Conservation (phyloP, 73 alveolate genomes). For the Paramecium biaurelia region DNA sequence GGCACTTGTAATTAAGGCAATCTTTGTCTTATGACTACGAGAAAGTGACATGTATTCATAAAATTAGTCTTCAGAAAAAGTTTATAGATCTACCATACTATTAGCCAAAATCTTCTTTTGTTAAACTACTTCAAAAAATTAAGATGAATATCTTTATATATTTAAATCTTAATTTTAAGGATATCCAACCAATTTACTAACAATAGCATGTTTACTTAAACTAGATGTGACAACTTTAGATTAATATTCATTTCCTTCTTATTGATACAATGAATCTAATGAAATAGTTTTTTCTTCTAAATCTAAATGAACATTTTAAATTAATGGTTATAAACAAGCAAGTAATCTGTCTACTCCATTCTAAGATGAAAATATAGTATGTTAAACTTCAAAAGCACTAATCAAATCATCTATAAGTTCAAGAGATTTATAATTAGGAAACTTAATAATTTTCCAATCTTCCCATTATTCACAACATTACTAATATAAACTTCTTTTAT, state of each 20-base stretch:
- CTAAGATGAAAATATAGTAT: constrained; percentile 35
- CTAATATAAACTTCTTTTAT: not conserved
- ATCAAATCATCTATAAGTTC: not conserved
- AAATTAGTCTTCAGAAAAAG: not conserved
- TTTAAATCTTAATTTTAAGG: not conserved
- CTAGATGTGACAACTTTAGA: not conserved
- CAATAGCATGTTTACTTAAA: constrained; percentile 4
- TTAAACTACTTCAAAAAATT: constrained; percentile 23
- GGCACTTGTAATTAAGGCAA: constrained; percentile 36
- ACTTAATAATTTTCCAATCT: not conserved
- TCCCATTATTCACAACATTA: not conserved
- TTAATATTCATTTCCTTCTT: not conserved
- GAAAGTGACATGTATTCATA: not conserved
- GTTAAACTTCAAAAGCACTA: constrained; percentile 41
- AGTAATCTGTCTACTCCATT: constrained; percentile 36
- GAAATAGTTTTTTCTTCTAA: not conserved
- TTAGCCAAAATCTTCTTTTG: not conserved
- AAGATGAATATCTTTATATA: not conserved
- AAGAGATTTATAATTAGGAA: not conserved
- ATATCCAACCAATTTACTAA: constrained; percentile 1
- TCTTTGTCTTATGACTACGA: not conserved
- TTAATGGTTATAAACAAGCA: not conserved
- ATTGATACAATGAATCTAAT: not conserved
- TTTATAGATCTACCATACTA: not conserved
- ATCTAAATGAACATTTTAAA: not conserved